Percentiles rank a stretch among this genome's conserved stretches.
Conservation (phyloP, 2,329 filamentous ascomycete genomes). For the Cytospora piceicola region DNA sequence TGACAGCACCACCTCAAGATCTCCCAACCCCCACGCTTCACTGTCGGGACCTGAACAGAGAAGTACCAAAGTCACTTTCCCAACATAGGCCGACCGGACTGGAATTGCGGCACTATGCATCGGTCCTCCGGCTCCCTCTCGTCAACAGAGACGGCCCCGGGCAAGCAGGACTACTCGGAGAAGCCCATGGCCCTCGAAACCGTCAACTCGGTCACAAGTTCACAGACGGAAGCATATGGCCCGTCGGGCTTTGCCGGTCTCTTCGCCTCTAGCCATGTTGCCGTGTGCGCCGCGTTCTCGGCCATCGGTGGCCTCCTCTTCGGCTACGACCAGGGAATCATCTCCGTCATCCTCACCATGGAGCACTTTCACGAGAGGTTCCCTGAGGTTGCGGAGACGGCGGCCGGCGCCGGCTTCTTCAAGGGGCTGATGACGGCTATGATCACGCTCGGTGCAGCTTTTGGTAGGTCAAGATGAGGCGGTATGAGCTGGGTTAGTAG, state of each 20-base stretch:
- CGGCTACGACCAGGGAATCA: slow-evolving; percentile 43
- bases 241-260: slow-evolving; percentile 13
- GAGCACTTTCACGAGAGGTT: slow-evolving; percentile 41
- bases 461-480: slow-evolving; percentile 33
- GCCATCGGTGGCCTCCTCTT: slow-evolving; percentile 26
- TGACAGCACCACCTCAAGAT: neutral
- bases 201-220: neutral
- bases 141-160: neutral
- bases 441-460: slow-evolving; percentile 60
- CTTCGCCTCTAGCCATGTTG: slow-evolving; percentile 21
- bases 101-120: neutral
- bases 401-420: slow-evolving; percentile 48
- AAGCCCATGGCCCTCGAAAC: neutral
- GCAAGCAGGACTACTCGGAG: neutral
- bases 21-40: neutral
- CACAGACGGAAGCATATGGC: slow-evolving; percentile 1
- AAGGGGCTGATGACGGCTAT: slow-evolving; percentile 47
- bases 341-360: slow-evolving; percentile 45
- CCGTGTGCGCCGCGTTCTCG: slow-evolving; percentile 15
- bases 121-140: neutral
- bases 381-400: slow-evolving; percentile 39
- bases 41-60: neutral
- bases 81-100: neutral
- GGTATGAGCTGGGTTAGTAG: neutral
- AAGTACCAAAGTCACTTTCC: neutral